Conservation (phyloP, 2,329 filamentous ascomycete genomes). For the Coniella lustricola region DNA sequence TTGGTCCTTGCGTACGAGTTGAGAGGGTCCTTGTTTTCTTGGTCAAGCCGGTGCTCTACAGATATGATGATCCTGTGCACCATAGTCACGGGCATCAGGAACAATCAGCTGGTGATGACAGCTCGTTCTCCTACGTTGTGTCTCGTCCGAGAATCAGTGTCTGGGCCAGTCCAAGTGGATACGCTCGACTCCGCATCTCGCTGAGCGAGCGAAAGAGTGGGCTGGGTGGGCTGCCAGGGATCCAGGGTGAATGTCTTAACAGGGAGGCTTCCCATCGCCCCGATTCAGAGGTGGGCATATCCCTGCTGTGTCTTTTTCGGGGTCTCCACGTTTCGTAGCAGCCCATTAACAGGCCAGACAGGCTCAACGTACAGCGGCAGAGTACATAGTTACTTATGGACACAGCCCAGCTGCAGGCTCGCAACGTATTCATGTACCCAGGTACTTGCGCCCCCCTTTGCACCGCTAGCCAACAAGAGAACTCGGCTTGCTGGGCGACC, state of each 20-base stretch:
- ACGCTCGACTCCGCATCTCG: slow-evolving; percentile 16
- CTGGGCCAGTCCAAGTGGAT: slow-evolving; percentile 17
- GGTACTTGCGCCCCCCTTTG: not conserved
- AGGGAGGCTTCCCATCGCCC: slow-evolving; percentile 14
- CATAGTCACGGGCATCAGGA: no score
- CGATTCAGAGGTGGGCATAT: slow-evolving; percentile 12
- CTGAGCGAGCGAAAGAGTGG: slow-evolving; percentile 14
- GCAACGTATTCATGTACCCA: slow-evolving; percentile 10
- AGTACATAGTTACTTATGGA: not conserved
- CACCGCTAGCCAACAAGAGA: slow-evolving; percentile 6
- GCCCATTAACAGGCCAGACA: slow-evolving; percentile 3
- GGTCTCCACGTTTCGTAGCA: slow-evolving; percentile 10
- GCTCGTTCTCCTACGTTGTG: no score
- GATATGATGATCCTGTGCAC: no score
- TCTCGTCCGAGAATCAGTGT: slow-evolving; percentile 13
- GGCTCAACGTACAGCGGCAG: slow-evolving; percentile 10
- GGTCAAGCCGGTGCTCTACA: no score
- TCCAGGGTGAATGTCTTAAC: slow-evolving; percentile 1
- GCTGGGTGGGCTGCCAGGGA: slow-evolving; percentile 11
- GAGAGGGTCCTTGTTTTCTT: no score
- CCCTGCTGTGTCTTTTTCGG: slow-evolving; percentile 11
- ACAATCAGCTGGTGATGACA: no score
- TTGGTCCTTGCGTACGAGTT: no score
- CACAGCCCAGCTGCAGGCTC: slow-evolving; percentile 8
- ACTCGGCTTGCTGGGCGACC: slow-evolving; percentile 8